Base-by-base conservation (phyloP, 2,329 filamentous ascomycete species). In the Neonectria hederae region DNA sequence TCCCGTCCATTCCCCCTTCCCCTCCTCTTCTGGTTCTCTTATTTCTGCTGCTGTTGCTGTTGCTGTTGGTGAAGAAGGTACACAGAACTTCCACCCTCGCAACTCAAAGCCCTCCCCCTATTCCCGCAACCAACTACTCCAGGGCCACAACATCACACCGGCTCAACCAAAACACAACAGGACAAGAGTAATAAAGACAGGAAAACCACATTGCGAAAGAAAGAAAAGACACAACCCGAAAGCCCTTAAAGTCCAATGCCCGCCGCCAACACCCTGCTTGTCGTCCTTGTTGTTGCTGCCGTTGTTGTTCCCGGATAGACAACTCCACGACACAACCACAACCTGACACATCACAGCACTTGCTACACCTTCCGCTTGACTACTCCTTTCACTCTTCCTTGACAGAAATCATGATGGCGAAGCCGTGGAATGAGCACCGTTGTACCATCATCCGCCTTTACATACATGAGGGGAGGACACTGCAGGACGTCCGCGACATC, bases 391-490 rank as follows among this genome's bases (percentile, higher is more conserved):
- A 24, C n/a, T 24, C n/a, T n/a, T 42, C n/a, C n/a, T 21, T 19
- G 22, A 14, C 24, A 45, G 59, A 24, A 63, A 63, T 45, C 65
- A 79, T 66, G 54, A 84, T 84, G 82, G 82, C 80, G 22, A 83
- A 83, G 66, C 69, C 75, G 14, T 85, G 83, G 83, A 73, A 77
- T 7, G 72, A 77, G 21, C 68, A 80, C 72, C 76, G 73, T 30
- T 58, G 66, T 1, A 68, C 65, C 28, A 83, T 85, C 62, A 72
- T 76, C 40, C 67, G 66, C 24, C 68, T 83, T 28, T 85, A 85
- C 72, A 80, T 79, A 54, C 66, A 75, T 4, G 74, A 81, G 19
- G 76, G 76, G 38, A 74, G 69, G 56, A 82, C 80, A 6, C 76
- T 84, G 32, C 72, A 79, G 7, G 77, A 81, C 21, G 82, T 84